Percentiles rank a stretch among this genome's conserved stretches.
These are phyloP conservation scores for Halteria grandinella DNA, from an alignment of 73 alveolate genomes.

Conservation along the genomic window DNA sequence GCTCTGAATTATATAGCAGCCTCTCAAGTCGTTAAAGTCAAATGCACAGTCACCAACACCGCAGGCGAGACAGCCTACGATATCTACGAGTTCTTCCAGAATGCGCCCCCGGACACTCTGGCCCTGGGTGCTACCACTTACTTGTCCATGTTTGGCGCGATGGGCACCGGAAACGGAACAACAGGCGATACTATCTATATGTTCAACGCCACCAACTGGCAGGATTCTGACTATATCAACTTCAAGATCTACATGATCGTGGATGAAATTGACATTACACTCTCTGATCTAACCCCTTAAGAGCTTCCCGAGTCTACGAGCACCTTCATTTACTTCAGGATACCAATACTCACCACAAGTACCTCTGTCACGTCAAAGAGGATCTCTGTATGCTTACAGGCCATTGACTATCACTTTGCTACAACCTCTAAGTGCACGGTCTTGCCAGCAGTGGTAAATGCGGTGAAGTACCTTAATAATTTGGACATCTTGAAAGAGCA, in stretches of 20 bases:
- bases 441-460: not conserved
- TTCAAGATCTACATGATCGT: conserved; percentile 19
- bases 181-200: not conserved
- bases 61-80: conserved; percentile 60
- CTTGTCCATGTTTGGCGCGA: not conserved
- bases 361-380: not conserved
- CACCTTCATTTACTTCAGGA: conserved; percentile 36
- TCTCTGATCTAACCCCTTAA: not conserved
- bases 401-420: conserved; percentile 43
- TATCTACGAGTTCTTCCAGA: conserved; percentile 51
- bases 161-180: conserved; percentile 11
- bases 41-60: conserved; percentile 46
- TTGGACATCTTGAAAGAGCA: not conserved
- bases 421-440: conserved; percentile 5
- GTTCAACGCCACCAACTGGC: conserved; percentile 28
- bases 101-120: conserved; percentile 60
- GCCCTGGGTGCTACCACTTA: conserved; percentile 20
- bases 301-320: too few species aligned
- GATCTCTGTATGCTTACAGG: conserved; percentile 19
- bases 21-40: conserved; percentile 39
- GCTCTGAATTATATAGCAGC: conserved; percentile 50
- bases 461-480: not conserved
- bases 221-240: conserved; percentile 24
- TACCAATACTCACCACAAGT: not conserved
- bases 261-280: not conserved